These are phyloP conservation scores for Artemisia princeps DNA, from an alignment of 140 eudicot genomes.

Conservation along the genomic window DNA sequence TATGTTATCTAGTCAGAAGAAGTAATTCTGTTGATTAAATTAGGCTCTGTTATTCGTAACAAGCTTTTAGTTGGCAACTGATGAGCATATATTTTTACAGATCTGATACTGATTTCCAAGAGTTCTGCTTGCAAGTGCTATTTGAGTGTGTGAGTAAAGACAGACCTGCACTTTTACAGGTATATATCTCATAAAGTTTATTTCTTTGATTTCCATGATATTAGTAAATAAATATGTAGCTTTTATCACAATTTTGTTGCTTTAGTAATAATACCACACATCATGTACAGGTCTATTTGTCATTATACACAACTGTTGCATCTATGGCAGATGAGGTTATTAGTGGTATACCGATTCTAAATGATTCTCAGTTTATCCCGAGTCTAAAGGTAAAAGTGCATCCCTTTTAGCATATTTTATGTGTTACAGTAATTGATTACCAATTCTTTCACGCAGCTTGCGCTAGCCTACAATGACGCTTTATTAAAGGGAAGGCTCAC, in stretches of 20 bases:
- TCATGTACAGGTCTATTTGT: constrained; percentile 68
- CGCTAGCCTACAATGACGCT: constrained; percentile 82
- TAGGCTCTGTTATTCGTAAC: not conserved
- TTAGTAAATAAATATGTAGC: not conserved
- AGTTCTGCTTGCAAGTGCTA: constrained; percentile 91
- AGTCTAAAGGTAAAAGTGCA: constrained; percentile 60
- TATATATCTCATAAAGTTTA: constrained; percentile 16
- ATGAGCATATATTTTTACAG: constrained; percentile 39
- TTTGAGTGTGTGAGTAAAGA: constrained; percentile 98
- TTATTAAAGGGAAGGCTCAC: constrained; percentile 50
- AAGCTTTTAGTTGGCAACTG: not conserved
- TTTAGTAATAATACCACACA: not conserved
- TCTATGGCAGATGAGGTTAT: constrained; percentile 65
- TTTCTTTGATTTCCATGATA: not conserved
- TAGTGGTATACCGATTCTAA: constrained; percentile 26
- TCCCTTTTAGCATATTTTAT: not conserved
- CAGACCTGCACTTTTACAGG: constrained; percentile 91
- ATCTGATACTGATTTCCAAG: constrained; percentile 71
- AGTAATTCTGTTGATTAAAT: not conserved
- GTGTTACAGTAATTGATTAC: not conserved
- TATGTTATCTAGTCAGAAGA: not conserved
- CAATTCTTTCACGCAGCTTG: constrained; percentile 40
- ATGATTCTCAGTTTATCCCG: constrained; percentile 54
- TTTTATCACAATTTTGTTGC: not conserved
- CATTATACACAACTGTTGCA: constrained; percentile 66